Conservation (phyloP, 2,329 filamentous ascomycete species). For the Juglanconis sp. region DNA sequence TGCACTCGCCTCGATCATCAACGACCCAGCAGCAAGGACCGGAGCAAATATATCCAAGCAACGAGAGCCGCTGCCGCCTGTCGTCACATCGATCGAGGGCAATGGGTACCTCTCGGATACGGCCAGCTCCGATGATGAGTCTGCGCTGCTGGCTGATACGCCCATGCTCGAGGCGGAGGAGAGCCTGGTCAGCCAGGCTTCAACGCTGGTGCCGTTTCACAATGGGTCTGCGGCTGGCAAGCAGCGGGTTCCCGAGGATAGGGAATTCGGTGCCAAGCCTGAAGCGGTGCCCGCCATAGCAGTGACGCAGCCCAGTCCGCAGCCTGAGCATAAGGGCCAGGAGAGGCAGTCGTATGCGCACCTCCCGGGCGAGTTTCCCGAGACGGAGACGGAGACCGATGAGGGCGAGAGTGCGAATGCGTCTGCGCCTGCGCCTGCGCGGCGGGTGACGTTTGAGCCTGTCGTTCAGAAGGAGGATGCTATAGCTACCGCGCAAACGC, state of each 20-base stretch:
- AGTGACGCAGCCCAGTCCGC: slow-evolving; percentile 43
- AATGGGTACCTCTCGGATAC: slow-evolving; percentile 62
- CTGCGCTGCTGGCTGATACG: slow-evolving; percentile 24
- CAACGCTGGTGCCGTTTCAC: slow-evolving; percentile 8
- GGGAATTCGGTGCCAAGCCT: slow-evolving; percentile 8
- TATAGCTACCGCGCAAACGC: slow-evolving; percentile 18
- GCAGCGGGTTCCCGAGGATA: slow-evolving; percentile 14
- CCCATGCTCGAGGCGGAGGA: slow-evolving; percentile 21
- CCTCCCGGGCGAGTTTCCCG: slow-evolving; percentile 60
- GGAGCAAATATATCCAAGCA: slow-evolving; percentile 55
- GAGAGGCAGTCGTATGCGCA: slow-evolving; percentile 38
- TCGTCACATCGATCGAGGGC: slow-evolving; percentile 68
- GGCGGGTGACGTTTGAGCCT: slow-evolving; percentile 22
- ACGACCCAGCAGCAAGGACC: slow-evolving; percentile 52
- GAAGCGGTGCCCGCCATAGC: slow-evolving; percentile 40
- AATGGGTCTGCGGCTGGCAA: slow-evolving; percentile 2
- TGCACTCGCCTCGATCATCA: slow-evolving; percentile 53
- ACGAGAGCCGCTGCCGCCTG: slow-evolving; percentile 65
- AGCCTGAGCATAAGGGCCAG: slow-evolving; percentile 19
- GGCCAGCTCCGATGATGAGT: slow-evolving; percentile 39
- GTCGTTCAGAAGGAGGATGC: slow-evolving; percentile 20
- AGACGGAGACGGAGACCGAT: slow-evolving; percentile 30
- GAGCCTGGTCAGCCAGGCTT: slow-evolving; percentile 16
- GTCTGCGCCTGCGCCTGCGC: background rate
- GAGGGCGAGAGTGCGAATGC: background rate